These are phyloP conservation scores for Brasenia schreberi DNA, from an alignment of 164 flowering plant species.

Conservation along the genomic window DNA sequence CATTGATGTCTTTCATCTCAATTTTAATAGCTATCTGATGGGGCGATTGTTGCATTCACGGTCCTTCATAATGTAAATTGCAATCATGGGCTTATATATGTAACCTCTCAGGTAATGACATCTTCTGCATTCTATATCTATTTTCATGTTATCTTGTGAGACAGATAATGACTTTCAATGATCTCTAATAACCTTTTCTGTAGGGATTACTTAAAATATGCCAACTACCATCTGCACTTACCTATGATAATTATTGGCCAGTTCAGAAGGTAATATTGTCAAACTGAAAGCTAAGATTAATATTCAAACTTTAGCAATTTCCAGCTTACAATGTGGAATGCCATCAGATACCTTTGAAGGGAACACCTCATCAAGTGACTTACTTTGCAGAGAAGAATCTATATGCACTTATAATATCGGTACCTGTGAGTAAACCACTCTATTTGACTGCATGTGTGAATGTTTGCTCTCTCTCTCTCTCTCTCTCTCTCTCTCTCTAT, in stretches of 20 bases:
- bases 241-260: slow-evolving; percentile 95
- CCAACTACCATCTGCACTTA: slow-evolving; percentile 66
- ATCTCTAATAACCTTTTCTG: background rate
- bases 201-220: slow-evolving; percentile 93
- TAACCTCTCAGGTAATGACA: slow-evolving; percentile 68
- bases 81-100: slow-evolving; percentile 92
- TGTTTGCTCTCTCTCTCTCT: too few species aligned
- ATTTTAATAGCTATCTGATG: slow-evolving; percentile 76
- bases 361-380: slow-evolving; percentile 97
- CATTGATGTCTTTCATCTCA: background rate
- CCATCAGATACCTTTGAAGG: slow-evolving; percentile 72
- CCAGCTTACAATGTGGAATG: background rate
- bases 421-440: slow-evolving; percentile 55
- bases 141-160: background rate
- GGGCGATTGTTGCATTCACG: slow-evolving; percentile 82
- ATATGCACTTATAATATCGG: slow-evolving; percentile 83
- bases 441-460: too few species aligned
- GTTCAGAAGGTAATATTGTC: slow-evolving; percentile 59
- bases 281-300: background rate
- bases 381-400: slow-evolving; percentile 90
- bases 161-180: background rate
- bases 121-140: background rate
- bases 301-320: too few species aligned
- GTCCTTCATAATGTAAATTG: slow-evolving; percentile 98
- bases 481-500: too few species aligned